These are phyloP conservation scores for Salix caprea DNA, from an alignment of 345 rosid species.

Conservation along the genomic window DNA sequence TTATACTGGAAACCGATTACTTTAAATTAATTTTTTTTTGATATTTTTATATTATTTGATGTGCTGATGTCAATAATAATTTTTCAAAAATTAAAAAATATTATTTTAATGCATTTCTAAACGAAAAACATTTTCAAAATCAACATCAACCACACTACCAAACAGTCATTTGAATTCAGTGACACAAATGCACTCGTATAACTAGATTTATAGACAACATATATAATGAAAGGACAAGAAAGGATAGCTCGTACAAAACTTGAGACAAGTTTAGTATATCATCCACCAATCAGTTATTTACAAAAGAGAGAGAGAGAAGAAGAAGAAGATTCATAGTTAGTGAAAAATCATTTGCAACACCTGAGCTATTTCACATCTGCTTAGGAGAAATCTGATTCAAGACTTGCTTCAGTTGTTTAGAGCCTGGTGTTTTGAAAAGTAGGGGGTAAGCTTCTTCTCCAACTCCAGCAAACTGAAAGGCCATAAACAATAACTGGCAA, in stretches of 20 bases:
- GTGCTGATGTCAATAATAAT: too few species aligned
- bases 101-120: too few species aligned
- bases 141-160: rapidly evolving
- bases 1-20: not conserved
- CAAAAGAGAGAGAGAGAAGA: not conserved
- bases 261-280: not conserved
- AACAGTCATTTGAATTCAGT: too few species aligned
- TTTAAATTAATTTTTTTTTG: too few species aligned
- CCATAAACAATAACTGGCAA: not conserved
- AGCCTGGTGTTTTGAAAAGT: slow-evolving; percentile 39
- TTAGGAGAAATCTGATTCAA: not conserved
- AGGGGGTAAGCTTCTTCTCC: slow-evolving; percentile 72
- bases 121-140: too few species aligned
- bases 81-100: too few species aligned
- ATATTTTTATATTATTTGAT: too few species aligned
- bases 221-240: not conserved
- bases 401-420: slow-evolving; percentile 2
- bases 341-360: not conserved
- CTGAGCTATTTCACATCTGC: not conserved
- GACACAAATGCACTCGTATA: too few species aligned
- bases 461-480: slow-evolving; percentile 66
- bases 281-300: not conserved
- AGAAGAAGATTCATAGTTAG: not conserved
- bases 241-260: not conserved
- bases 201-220: not conserved